These are phyloP conservation scores for Coemansia sp. DNA, from an alignment of 371 early-diverging fungal genomes.

Conservation along the genomic window DNA sequence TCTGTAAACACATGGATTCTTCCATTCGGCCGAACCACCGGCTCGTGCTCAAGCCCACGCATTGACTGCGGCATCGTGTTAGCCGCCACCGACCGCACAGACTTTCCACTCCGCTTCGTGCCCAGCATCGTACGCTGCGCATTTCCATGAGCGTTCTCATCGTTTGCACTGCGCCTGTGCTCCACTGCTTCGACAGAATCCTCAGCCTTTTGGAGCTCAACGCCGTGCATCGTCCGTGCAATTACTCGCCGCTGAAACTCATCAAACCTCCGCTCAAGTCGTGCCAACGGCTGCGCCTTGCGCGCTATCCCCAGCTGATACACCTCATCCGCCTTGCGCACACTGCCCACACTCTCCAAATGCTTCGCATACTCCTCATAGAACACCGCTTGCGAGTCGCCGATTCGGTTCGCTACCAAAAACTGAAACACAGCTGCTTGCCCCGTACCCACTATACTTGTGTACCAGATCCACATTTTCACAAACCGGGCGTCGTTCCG, in stretches of 20 bases:
- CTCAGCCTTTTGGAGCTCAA: background rate
- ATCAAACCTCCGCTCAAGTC: constrained; percentile 54
- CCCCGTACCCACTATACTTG: constrained; percentile 54
- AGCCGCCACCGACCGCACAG: constrained; percentile 41
- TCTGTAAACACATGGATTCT: constrained; percentile 54
- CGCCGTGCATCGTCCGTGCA: constrained; percentile 22
- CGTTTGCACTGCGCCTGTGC: background rate
- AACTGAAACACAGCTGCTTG: constrained; percentile 71
- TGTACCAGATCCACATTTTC: constrained; percentile 71
- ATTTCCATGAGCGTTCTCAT: constrained; percentile 13
- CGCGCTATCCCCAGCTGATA: constrained; percentile 59
- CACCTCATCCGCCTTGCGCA: constrained; percentile 59
- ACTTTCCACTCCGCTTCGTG: constrained; percentile 35
- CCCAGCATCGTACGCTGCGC: constrained; percentile 52
- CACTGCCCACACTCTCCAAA: constrained; percentile 59
- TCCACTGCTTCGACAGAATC: background rate
- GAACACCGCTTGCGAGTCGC: constrained; percentile 61
- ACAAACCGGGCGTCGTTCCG: constrained; percentile 77
- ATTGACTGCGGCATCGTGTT: constrained; percentile 34
- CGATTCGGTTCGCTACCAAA: constrained; percentile 70
- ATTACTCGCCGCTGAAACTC: constrained; percentile 57
- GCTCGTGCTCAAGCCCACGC: constrained; percentile 11
- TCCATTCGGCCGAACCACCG: constrained; percentile 9
- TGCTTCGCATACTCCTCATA: constrained; percentile 79
- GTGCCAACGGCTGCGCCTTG: constrained; percentile 61